A percentile compares a stretch with the other conserved stretches of the same genome.
phyloP scores from a whole-genome alignment of 768 basidiomycete species.

The Cystobasidium tubakii region DNA sequence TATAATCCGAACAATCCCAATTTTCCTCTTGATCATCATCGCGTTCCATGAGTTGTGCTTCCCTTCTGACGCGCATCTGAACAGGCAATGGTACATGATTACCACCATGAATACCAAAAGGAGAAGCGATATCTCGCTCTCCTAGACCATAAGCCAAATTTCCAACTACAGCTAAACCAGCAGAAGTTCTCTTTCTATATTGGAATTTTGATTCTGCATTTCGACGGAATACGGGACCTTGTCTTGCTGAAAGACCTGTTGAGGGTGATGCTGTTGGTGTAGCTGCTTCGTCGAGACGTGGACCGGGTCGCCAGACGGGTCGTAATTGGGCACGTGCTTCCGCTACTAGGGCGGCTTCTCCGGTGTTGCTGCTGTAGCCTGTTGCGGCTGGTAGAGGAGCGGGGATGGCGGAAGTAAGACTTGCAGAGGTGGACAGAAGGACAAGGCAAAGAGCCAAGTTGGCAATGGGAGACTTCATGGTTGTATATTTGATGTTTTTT shows the following conservation, averaged over 20 bases:
- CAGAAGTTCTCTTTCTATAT: not conserved
- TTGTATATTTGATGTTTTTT: not conserved
- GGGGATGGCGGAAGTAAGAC: not conserved
- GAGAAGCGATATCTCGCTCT: constrained; percentile 11
- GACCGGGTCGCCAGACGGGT: constrained; percentile 10
- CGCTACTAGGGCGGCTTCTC: not conserved
- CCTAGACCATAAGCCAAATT: constrained; percentile 1
- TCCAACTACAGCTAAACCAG: not conserved
- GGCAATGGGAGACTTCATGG: constrained; percentile 12
- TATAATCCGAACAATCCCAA: constrained; percentile 22
- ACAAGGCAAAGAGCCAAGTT: constrained; percentile 6
- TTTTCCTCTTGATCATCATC: constrained; percentile 22
- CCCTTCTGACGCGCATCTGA: not conserved
- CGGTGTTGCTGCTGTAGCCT: not conserved
- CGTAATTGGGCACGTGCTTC: not conserved
- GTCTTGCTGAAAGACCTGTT: not conserved
- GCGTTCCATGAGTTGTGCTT: not conserved
- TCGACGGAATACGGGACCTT: not conserved
- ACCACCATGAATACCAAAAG: not conserved
- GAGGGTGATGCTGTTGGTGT: not conserved
- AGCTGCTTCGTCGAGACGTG: not conserved
- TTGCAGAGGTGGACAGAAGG: constrained; percentile 3
- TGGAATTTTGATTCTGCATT: constrained; percentile 15
- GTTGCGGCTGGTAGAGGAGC: constrained; percentile 9
- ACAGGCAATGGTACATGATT: constrained; percentile 6